A percentile compares a stretch with the other conserved stretches of the same genome.
Evolutionary conservation across 2,329 filamentous ascomycete species (phyloP).

Genomic region (Moelleriella libera): DNA sequence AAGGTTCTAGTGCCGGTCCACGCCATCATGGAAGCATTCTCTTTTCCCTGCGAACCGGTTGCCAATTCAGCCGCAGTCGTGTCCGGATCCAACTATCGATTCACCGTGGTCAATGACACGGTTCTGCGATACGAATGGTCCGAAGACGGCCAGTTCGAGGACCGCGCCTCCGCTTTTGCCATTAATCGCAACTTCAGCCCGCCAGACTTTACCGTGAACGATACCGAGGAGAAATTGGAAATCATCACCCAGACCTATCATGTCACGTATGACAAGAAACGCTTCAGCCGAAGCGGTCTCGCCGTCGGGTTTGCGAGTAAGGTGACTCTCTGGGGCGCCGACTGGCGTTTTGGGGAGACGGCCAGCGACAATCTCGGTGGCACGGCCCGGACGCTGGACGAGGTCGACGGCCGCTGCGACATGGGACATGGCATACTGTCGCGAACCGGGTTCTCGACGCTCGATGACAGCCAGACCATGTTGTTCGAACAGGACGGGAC

Average conservation of each 20-base stretch:
- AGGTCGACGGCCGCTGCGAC: conserved; percentile 31
- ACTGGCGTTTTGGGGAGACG: conserved; percentile 35
- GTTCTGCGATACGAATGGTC: conserved; percentile 50
- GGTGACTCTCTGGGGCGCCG: conserved; percentile 6
- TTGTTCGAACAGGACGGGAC: conserved; percentile 39
- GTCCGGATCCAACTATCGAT: conserved; percentile 30
- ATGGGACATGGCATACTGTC: conserved; percentile 37
- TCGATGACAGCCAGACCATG: conserved; percentile 43
- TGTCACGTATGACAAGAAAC: conserved; percentile 42
- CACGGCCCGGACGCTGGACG: conserved; percentile 41
- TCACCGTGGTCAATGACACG: conserved; percentile 41
- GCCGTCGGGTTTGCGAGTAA: conserved; percentile 27
- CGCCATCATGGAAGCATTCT: conserved; percentile 1
- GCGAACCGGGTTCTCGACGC: conserved; percentile 30
- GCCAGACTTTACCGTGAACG: conserved; percentile 31
- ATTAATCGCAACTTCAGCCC: conserved; percentile 27
- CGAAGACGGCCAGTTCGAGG: conserved; percentile 43
- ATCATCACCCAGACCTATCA: conserved; percentile 41
- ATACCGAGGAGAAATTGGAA: conserved; percentile 30
- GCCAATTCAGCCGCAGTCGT: conserved; percentile 2
- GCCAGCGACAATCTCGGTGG: conserved; percentile 23
- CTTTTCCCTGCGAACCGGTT: conserved; percentile 1
- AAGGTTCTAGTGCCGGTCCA: too few species aligned
- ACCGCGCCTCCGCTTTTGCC: conserved; percentile 46
- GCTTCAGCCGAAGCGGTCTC: conserved; percentile 37